phyloP scores from a whole-genome alignment of 1,139 yeast genomes.

The Geotrichum candidum region DNA sequence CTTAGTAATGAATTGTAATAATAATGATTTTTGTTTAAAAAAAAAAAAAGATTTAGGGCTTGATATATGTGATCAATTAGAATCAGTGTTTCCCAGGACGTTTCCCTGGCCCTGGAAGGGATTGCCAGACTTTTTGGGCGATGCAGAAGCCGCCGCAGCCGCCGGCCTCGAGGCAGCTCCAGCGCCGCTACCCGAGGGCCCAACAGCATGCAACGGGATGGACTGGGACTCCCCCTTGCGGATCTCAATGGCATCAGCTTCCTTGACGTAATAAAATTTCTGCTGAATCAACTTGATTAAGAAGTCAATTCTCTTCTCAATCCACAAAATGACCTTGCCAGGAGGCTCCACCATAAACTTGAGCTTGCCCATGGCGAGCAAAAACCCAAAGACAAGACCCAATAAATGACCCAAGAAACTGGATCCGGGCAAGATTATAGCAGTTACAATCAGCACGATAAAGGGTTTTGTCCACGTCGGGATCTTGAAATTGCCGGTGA shows the following conservation, averaged over 20 bases:
- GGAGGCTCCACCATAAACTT: conserved; percentile 57
- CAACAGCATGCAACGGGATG: background rate
- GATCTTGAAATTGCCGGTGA: conserved; percentile 32
- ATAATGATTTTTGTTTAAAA: background rate
- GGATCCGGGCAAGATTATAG: conserved; percentile 50
- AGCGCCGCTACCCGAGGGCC: background rate
- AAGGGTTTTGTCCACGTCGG: conserved; percentile 64
- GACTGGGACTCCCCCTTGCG: conserved; percentile 29
- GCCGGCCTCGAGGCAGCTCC: background rate
- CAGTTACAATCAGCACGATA: conserved; percentile 45
- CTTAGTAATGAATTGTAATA: background rate
- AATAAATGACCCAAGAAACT: conserved; percentile 69
- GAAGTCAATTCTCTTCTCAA: conserved; percentile 50
- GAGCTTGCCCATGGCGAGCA: conserved; percentile 53
- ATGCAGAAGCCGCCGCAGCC: background rate
- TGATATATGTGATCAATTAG: background rate
- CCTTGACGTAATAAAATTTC: conserved; percentile 49
- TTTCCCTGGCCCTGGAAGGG: conserved; percentile 2
- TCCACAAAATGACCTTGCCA: conserved; percentile 54
- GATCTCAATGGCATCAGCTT: conserved; percentile 47
- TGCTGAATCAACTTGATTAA: conserved; percentile 51
- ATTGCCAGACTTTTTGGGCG: background rate
- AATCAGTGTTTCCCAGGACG: background rate
- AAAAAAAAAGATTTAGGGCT: background rate
- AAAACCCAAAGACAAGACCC: conserved; percentile 49